Evolutionary conservation across 2,329 filamentous ascomycete genomes (phyloP).

Genomic region (Fusarium anguioides): DNA sequence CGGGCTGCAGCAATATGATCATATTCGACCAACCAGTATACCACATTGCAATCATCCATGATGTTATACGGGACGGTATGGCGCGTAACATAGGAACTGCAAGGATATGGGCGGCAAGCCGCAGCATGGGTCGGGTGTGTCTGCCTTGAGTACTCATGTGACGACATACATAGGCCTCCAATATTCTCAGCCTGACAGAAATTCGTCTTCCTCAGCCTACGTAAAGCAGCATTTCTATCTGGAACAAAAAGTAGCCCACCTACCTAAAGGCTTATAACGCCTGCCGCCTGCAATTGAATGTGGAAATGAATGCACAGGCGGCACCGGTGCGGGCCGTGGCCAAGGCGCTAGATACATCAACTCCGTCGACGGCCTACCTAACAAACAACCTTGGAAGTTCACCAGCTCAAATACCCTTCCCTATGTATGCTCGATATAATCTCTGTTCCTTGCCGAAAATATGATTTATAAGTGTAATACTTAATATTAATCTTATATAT

Average conservation of each 20-base stretch:
- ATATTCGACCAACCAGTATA: background rate
- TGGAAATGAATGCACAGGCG: slow-evolving; percentile 2
- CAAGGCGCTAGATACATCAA: slow-evolving; percentile 21
- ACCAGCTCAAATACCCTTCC: no score
- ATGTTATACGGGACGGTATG: background rate
- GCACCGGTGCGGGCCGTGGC: slow-evolving; percentile 30
- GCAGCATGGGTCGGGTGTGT: slow-evolving; percentile 2
- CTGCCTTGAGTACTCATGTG: background rate
- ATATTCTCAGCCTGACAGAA: background rate
- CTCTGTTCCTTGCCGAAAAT: no score
- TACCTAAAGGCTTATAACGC: no score
- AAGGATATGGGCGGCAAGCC: slow-evolving; percentile 10
- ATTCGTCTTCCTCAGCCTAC: no score
- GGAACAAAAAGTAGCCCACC: no score
- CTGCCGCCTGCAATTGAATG: background rate
- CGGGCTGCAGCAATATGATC: background rate
- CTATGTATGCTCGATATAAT: no score
- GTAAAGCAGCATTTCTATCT: no score
- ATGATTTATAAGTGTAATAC: no score
- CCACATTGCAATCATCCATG: slow-evolving; percentile 2
- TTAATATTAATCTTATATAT: no score
- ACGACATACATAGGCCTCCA: slow-evolving; percentile 4
- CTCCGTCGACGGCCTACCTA: slow-evolving; percentile 12
- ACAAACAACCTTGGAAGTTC: no score
- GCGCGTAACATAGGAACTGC: slow-evolving; percentile 16